phyloP scores from a whole-genome alignment of 192 early-diverging fungal genomes.

The Coemansia sp. region DNA sequence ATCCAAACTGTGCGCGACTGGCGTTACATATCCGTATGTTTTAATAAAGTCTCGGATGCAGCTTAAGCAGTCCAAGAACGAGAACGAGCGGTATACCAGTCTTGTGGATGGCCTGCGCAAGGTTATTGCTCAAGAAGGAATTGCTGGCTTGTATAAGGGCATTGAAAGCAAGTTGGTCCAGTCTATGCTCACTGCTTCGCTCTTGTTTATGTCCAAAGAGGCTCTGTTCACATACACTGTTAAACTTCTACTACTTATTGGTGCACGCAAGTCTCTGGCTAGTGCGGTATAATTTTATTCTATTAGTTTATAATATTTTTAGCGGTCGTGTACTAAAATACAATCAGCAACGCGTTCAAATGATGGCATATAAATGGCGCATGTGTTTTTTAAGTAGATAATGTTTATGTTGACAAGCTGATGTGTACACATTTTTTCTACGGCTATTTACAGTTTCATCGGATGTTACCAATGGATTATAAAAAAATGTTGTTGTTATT shows the following conservation, averaged over 20 bases:
- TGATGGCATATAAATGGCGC: constrained; percentile 2
- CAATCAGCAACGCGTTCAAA: too few species aligned
- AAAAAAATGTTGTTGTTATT: too few species aligned
- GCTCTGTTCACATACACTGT: constrained; percentile 70
- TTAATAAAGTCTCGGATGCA: constrained; percentile 99
- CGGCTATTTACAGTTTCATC: too few species aligned
- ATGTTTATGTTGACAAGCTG: too few species aligned
- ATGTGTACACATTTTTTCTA: too few species aligned
- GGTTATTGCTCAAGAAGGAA: constrained; percentile 87
- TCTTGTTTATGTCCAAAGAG: constrained; percentile 95
- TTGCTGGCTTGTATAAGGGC: constrained; percentile 84
- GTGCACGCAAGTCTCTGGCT: constrained; percentile 47
- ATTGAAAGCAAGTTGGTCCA: constrained; percentile 96
- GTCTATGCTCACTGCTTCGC: constrained; percentile 90
- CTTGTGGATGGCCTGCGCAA: constrained; percentile 87
- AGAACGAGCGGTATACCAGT: constrained; percentile 71
- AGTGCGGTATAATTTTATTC: constrained; percentile 18
- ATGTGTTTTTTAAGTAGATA: too few species aligned
- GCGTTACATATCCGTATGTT: constrained; percentile 98
- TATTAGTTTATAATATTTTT: neutral
- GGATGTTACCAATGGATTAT: too few species aligned
- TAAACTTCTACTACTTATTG: constrained; percentile 47
- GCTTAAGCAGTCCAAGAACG: constrained; percentile 80
- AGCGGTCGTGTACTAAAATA: too few species aligned
- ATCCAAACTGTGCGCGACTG: constrained; percentile 91